Evolutionary conservation across 176 grass and related monocot species (phyloP).

Genomic region (Carex myosuroides): DNA sequence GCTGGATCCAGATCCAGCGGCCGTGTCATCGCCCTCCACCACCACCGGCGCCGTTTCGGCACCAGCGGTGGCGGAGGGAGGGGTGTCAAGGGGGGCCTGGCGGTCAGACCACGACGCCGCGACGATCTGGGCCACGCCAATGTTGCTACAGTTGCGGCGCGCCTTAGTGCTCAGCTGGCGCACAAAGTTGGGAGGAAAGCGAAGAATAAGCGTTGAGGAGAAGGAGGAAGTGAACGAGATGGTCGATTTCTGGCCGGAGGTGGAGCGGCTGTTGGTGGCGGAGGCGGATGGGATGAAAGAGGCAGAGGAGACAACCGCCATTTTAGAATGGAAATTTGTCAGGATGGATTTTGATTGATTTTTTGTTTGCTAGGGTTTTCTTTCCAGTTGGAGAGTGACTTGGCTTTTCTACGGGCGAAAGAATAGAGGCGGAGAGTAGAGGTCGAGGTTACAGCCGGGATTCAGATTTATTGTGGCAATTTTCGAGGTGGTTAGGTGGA

Average conservation of each 20-base stretch:
- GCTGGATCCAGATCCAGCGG: slow-evolving; percentile 38
- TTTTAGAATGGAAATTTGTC: neutral
- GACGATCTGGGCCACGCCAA: slow-evolving; percentile 95
- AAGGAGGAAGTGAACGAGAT: slow-evolving; percentile 3
- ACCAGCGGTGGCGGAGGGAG: slow-evolving; percentile 37
- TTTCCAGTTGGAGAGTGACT: neutral
- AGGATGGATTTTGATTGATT: neutral
- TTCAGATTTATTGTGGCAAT: neutral
- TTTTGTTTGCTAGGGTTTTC: neutral
- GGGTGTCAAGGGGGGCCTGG: slow-evolving; percentile 20
- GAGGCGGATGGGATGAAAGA: slow-evolving; percentile 4
- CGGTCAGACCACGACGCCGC: slow-evolving; percentile 86
- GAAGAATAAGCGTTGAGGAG: slow-evolving; percentile 24
- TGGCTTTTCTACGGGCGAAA: neutral
- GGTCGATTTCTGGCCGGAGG: neutral
- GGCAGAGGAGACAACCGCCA: neutral
- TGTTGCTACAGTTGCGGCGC: slow-evolving; percentile 99
- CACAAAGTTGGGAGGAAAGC: slow-evolving; percentile 94
- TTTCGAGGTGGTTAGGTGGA: neutral
- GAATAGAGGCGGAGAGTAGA: neutral
- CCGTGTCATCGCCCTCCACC: slow-evolving; percentile 34
- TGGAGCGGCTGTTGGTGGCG: neutral
- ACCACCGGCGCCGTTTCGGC: slow-evolving; percentile 39
- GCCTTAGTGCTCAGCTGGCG: slow-evolving; percentile 98
- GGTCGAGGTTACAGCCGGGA: too few species aligned